These are phyloP conservation scores for Pythium scleroteichum DNA, from an alignment of 352 stramenopile species.

Conservation along the genomic window DNA sequence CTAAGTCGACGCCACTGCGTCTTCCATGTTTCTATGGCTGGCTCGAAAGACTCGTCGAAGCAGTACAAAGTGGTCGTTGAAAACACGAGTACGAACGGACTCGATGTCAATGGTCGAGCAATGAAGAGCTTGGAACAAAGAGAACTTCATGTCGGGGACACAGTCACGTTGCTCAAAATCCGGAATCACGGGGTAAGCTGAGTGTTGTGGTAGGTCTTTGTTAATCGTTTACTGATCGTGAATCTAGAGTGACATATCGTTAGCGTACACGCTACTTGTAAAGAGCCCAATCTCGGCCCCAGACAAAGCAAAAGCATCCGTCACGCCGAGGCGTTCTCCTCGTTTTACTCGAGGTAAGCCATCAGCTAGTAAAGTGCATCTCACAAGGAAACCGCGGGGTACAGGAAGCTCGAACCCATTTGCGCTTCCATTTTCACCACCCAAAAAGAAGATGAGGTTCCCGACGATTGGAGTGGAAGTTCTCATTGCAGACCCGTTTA, in stretches of 20 bases:
- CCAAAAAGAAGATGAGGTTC: conserved; percentile 24
- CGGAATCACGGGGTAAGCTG: conserved; percentile 42
- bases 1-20: conserved; percentile 66
- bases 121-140: conserved; percentile 47
- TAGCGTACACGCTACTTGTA: conserved; percentile 22
- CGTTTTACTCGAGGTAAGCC: conserved; percentile 9
- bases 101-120: conserved; percentile 54
- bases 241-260: conserved; percentile 40
- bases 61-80: conserved; percentile 52
- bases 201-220: too few relatives aligned
- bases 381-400: conserved; percentile 8
- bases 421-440: conserved; percentile 16
- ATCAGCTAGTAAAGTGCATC: conserved; percentile 10
- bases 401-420: conserved; percentile 5
- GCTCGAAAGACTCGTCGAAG: conserved; percentile 31
- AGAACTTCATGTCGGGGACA: conserved; percentile 56
- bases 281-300: background rate
- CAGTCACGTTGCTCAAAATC: conserved; percentile 59
- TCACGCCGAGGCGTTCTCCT: conserved; percentile 10
- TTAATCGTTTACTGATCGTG: too few relatives aligned
- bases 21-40: conserved; percentile 48
- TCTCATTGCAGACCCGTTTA: conserved; percentile 38
- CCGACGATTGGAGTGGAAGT: conserved; percentile 28
- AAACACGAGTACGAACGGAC: conserved; percentile 75
- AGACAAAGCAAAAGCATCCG: conserved; percentile 1